A percentile compares a stretch with the other conserved stretches of the same genome.
phyloP scores from a whole-genome alignment of 2,329 filamentous ascomycete species.

The Metarhizium album region DNA sequence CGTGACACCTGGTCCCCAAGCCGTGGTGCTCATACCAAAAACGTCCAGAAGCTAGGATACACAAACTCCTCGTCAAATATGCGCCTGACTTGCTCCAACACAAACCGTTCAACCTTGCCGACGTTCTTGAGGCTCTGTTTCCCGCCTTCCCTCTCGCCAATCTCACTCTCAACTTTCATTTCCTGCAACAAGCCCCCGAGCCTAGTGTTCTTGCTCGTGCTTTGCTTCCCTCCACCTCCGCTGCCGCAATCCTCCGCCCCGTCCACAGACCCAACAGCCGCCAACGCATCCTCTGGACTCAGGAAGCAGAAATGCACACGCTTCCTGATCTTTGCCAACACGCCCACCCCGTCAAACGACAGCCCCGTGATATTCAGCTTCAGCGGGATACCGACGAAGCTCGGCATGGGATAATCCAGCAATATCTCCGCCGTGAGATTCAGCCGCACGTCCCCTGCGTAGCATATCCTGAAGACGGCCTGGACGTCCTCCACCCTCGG shows the following conservation, averaged over 20 bases:
- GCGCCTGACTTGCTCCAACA: constrained; percentile 87
- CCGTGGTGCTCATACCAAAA: constrained; percentile 55
- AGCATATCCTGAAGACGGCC: constrained; percentile 82
- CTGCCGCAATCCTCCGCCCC: constrained; percentile 11
- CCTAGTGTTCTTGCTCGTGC: constrained; percentile 18
- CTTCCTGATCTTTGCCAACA: constrained; percentile 82
- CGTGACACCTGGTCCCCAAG: not conserved
- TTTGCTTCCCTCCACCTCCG: constrained; percentile 11
- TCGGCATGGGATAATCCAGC: constrained; percentile 96
- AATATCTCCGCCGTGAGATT: constrained; percentile 90
- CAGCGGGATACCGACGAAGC: constrained; percentile 90
- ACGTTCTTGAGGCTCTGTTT: constrained; percentile 98
- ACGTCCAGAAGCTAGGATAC: constrained; percentile 97
- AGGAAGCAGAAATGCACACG: constrained; percentile 90
- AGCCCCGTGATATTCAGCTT: constrained; percentile 92
- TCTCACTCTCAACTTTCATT: constrained; percentile 94
- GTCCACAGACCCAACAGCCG: constrained; percentile 48
- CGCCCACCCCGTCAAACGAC: constrained; percentile 89
- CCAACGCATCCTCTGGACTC: constrained; percentile 79
- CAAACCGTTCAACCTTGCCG: constrained; percentile 95
- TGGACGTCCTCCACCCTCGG: constrained; percentile 79
- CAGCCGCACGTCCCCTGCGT: constrained; percentile 77
- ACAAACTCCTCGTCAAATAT: constrained; percentile 99
- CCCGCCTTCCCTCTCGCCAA: constrained; percentile 80
- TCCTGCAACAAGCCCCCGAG: constrained; percentile 78